Evolutionary conservation across 225 moss, liverwort and hornwort species (phyloP), one percentile per base, ranked within the genome.

Genomic region (Climacium dendroides): DNA sequence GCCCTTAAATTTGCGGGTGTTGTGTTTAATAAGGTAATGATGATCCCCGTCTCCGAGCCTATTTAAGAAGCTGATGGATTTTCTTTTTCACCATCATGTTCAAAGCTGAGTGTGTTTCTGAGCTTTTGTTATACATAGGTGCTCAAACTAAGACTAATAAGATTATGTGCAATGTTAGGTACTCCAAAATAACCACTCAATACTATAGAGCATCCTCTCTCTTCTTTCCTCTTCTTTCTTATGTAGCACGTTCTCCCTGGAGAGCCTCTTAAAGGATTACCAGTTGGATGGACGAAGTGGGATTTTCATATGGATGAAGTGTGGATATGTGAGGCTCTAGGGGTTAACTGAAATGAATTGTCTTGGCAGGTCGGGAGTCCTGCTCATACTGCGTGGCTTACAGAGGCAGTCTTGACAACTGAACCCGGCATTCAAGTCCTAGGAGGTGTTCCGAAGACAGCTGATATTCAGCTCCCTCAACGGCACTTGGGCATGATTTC

Each of bases 1-100:
- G 93, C 93, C 70, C 84, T 95, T 57, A 92, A 89, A 66, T 94
- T 95, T 85, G 92, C 95, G 71, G 95, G 95, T 60, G 95, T 95
- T 61, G 81, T 95, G 39, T 93, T 95, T 43, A 95, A 95, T 58
- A 93, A 95, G 95, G 95, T 94, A 88, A 43, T 48, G 48, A 77
- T 88, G 86, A 78, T 88, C 41, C 73, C 66, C 87, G 81, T 85
- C 52, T 89, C 58, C 25, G 84, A 87, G 85, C 43, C 22, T 80
- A 47, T 28, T 79, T 43, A 41, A 62, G 50, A 55, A 79, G 54
- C 20, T 61, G 7, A 24, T 62, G 17, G 34, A 7, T n/a, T 25
- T 81, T 74, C 37, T 41, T n/a, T 69, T 39, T 9, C 70, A 65
- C 76, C 72, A 32, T 22, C 58, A 48, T 60, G 11, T 80, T 81